These are phyloP conservation scores for Posidonia australis DNA, from an alignment of 106 monocot species.

Conservation along the genomic window DNA sequence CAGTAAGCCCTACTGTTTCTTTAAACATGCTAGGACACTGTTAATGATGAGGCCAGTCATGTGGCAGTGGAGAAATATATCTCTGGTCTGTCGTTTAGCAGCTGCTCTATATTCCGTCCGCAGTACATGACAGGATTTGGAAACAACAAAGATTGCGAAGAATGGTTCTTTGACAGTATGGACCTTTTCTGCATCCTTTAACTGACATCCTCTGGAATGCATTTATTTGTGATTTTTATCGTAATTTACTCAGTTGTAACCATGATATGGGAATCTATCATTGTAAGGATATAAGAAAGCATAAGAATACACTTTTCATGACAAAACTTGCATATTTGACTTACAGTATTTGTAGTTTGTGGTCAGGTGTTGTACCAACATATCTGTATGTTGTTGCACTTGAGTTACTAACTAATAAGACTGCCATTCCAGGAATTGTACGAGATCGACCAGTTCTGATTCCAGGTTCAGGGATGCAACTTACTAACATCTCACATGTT, in stretches of 20 bases:
- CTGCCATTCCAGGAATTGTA: slow-evolving; percentile 54
- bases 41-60: slow-evolving; percentile 80
- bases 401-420: not conserved
- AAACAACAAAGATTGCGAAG: slow-evolving; percentile 99
- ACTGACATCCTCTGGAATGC: no score
- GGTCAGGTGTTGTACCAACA: no score
- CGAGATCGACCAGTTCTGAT: slow-evolving; percentile 68
- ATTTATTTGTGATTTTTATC: no score
- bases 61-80: slow-evolving; percentile 85
- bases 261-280: not conserved
- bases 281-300: no score
- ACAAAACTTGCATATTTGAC: not conserved
- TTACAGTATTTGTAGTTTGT: not conserved
- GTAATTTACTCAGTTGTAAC: no score
- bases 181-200: not conserved
- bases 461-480: slow-evolving; percentile 95
- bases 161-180: slow-evolving; percentile 98
- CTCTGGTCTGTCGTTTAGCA: slow-evolving; percentile 44
- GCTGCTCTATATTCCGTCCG: slow-evolving; percentile 83
- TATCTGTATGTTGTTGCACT: no score
- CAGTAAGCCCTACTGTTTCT: not conserved
- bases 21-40: slow-evolving; percentile 42
- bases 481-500: slow-evolving; percentile 81
- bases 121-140: slow-evolving; percentile 98
- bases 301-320: not conserved